Base-by-base conservation (phyloP, 2,329 filamentous ascomycete genomes). In the Thelonectria rubi region DNA sequence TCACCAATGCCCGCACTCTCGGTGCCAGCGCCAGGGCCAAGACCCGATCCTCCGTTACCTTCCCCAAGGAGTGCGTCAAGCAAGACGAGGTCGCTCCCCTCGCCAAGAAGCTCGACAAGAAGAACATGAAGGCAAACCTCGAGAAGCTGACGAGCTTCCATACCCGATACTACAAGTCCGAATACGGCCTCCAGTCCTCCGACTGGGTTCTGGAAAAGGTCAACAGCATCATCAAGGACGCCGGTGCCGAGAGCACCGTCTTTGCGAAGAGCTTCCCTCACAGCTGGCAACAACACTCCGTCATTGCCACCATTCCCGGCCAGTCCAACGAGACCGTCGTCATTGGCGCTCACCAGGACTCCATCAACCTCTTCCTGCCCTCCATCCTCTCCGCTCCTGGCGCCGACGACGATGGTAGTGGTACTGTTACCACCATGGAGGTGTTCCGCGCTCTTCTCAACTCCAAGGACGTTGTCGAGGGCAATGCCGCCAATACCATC, bases 331-430 rank as follows among this genome's bases (percentile, higher is more conserved):
- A 90, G 76, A 97, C 94, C 1, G 85, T 97, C 20, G 89, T 97
- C 17, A 90, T 97, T 67, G 94, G 94, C 54, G 93, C 94, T 1
- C 94, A 97, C 77, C 94, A 97, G 76, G 94, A 98, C 77, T 96
- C 92, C 71, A 96, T 97, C 79, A 98, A 98, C 78, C 84, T 97
- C 47, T 97, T 93, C 80, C 79, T 97, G 12, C 94, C 94, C 1
- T 92, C 90, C 2, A 82, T 97, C 37, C 84, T 97, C 34, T 86
- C 91, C 14, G 94, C 94, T 0, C 94, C 94, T 0, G 94, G 94
- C 47, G 94, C 94, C n/a, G 95, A 98, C 69, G 94, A 98, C 70
- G 94, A 97, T 74, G 94, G 94, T 65, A 93, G 91, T 69, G 93
- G 93, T 59, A 95, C 93, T 2, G 93, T 98, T 18, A 98, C 94